phyloP scores from a whole-genome alignment of 352 stramenopile species.

The Phytopythium ostracodes region DNA sequence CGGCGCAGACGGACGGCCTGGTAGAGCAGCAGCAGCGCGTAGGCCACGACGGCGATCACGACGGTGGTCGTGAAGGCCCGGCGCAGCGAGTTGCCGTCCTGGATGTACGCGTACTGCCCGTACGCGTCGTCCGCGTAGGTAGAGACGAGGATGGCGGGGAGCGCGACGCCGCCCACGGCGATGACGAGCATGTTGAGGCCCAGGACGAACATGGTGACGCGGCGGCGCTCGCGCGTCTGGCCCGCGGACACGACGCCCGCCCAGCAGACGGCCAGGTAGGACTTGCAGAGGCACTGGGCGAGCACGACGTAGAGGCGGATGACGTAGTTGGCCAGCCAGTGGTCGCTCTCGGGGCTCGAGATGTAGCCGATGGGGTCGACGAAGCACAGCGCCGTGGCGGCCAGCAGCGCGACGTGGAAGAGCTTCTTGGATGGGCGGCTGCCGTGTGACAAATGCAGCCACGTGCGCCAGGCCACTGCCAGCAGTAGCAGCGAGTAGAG shows the following conservation, averaged over 20 bases:
- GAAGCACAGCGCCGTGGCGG: slow-evolving; percentile 59
- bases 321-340: slow-evolving; percentile 64
- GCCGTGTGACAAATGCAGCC: slow-evolving; percentile 51
- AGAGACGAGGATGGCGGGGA: slow-evolving; percentile 44
- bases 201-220: slow-evolving; percentile 49
- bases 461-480: slow-evolving; percentile 60
- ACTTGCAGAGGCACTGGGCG: slow-evolving; percentile 76
- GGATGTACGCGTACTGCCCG: slow-evolving; percentile 67
- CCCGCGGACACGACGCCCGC: slow-evolving; percentile 75
- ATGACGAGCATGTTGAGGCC: slow-evolving; percentile 51
- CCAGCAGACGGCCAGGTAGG: slow-evolving; percentile 78
- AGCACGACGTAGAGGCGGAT: slow-evolving; percentile 63
- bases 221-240: slow-evolving; percentile 49
- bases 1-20: slow-evolving; percentile 71
- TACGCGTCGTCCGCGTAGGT: slow-evolving; percentile 51
- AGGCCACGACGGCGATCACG: slow-evolving; percentile 54
- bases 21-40: slow-evolving; percentile 61
- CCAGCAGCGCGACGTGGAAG: slow-evolving; percentile 73
- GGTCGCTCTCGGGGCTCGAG: slow-evolving; percentile 48
- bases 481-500: slow-evolving; percentile 59
- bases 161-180: slow-evolving; percentile 50
- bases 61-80: slow-evolving; percentile 54
- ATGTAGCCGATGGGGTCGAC: slow-evolving; percentile 60
- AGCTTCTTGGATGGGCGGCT: slow-evolving; percentile 51
- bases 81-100: slow-evolving; percentile 31